Percentiles rank a stretch among this genome's conserved stretches.
phyloP scores from a whole-genome alignment of 768 basidiomycete genomes.

The Pleurotus platypus region DNA sequence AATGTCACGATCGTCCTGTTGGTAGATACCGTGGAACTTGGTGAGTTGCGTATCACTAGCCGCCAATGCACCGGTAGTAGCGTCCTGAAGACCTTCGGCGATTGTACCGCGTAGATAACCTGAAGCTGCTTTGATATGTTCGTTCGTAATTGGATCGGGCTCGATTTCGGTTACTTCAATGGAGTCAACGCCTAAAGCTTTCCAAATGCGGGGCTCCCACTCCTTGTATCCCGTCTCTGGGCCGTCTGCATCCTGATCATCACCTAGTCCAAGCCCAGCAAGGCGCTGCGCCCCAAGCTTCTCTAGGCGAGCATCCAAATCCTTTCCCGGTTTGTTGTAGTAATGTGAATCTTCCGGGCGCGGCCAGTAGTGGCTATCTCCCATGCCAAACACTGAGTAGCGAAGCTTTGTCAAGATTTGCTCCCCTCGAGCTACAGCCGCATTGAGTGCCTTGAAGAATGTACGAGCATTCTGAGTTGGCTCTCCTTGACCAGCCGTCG shows the following conservation, averaged over 20 bases:
- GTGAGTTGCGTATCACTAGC: conserved; percentile 91
- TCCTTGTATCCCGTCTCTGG: conserved; percentile 92
- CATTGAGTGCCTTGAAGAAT: conserved; percentile 83
- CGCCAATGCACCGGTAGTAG: conserved; percentile 85
- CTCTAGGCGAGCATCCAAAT: conserved; percentile 77
- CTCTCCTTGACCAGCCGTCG: conserved; percentile 95
- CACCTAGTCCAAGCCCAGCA: conserved; percentile 77
- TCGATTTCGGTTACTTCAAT: conserved; percentile 89
- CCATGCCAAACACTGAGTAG: conserved; percentile 89
- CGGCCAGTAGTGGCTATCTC: conserved; percentile 99
- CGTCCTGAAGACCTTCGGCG: conserved; percentile 83
- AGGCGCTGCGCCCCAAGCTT: conserved; percentile 78
- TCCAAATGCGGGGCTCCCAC: conserved; percentile 96
- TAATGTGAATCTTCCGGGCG: conserved; percentile 95
- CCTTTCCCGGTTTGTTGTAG: conserved; percentile 95
- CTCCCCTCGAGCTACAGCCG: conserved; percentile 55
- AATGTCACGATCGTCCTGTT: conserved; percentile 98
- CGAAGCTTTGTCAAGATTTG: conserved; percentile 60
- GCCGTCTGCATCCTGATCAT: conserved; percentile 97
- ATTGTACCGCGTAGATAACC: conserved; percentile 95
- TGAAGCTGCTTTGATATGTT: conserved; percentile 98
- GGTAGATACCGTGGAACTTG: conserved; percentile 97
- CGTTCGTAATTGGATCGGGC: conserved; percentile 96
- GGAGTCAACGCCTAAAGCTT: conserved; percentile 86
- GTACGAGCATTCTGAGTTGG: conserved; percentile 94